These are phyloP conservation scores for Arthrobotrys pseudoclavata DNA, from an alignment of 2,329 filamentous ascomycete species.

Conservation along the genomic window DNA sequence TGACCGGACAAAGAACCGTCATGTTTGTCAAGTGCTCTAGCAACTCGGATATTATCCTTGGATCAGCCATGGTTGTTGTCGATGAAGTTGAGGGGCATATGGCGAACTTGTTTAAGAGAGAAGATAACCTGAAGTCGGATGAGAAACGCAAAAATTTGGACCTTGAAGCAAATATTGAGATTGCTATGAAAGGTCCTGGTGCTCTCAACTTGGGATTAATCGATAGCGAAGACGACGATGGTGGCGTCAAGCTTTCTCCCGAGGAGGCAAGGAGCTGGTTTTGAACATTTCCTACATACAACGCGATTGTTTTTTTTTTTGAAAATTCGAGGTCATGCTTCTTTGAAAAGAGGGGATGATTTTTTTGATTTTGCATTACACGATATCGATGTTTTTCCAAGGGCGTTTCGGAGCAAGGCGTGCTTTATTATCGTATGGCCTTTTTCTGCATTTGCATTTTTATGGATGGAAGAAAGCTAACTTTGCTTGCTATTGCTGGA, in stretches of 20 bases:
- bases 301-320: neutral
- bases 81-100: neutral
- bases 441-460: neutral
- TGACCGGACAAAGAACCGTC: conserved; percentile 11
- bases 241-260: neutral
- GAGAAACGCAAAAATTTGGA: neutral
- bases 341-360: neutral
- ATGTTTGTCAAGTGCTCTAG: conserved; percentile 1
- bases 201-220: conserved; percentile 34
- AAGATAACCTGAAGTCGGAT: neutral
- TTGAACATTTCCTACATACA: neutral
- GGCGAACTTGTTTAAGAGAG: neutral
- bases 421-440: neutral
- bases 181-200: conserved; percentile 25
- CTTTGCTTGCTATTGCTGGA: neutral
- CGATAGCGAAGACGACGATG: conserved; percentile 34
- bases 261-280: neutral
- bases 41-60: neutral
- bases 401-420: neutral
- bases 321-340: neutral
- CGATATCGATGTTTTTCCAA: neutral
- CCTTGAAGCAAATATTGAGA: conserved; percentile 16
- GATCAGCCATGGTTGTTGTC: neutral
- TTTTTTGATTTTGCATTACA: neutral
- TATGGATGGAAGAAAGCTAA: neutral